These are phyloP conservation scores for Russula sp. DNA, from an alignment of 768 basidiomycete species.

Conservation along the genomic window DNA sequence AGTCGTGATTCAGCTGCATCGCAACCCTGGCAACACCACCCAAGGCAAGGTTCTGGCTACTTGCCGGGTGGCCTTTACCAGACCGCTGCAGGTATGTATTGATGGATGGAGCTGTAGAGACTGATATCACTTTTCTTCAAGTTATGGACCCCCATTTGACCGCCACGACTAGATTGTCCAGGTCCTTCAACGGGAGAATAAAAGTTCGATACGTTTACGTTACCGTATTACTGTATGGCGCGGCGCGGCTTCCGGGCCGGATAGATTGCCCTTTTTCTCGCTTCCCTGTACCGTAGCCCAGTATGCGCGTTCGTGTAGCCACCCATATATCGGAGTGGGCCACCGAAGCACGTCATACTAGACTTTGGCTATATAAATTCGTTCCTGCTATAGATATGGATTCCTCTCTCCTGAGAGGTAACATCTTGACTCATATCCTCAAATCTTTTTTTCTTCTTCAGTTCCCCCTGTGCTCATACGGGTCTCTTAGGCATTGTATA, in stretches of 20 bases:
- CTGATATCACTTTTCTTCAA: constrained; percentile 36
- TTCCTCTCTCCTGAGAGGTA: constrained; percentile 4
- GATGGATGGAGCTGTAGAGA: neutral
- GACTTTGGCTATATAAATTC: neutral
- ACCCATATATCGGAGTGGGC: constrained; percentile 31
- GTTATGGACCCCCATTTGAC: constrained; percentile 92
- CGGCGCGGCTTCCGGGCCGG: constrained; percentile 80
- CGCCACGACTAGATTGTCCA: constrained; percentile 93
- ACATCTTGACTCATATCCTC: constrained; percentile 5
- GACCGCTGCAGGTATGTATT: constrained; percentile 79
- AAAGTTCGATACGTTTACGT: constrained; percentile 96
- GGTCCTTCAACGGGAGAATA: constrained; percentile 68
- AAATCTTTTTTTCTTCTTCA: neutral
- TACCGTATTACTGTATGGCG: constrained; percentile 95
- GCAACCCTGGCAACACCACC: too few relatives aligned
- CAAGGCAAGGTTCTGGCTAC: constrained; percentile 77
- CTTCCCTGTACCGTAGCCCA: constrained; percentile 72
- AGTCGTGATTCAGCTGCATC: too few relatives aligned
- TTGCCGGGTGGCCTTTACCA: constrained; percentile 78
- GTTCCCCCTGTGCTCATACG: constrained; percentile 1
- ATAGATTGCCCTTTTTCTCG: constrained; percentile 92
- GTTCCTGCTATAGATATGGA: neutral
- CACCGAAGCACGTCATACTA: constrained; percentile 13
- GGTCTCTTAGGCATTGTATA: constrained; percentile 6
- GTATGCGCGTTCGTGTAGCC: constrained; percentile 46